Percentiles rank a stretch among this genome's conserved stretches.
These are phyloP conservation scores for Epichloe coenophiala DNA, from an alignment of 2,329 filamentous ascomycete genomes.

Conservation along the genomic window DNA sequence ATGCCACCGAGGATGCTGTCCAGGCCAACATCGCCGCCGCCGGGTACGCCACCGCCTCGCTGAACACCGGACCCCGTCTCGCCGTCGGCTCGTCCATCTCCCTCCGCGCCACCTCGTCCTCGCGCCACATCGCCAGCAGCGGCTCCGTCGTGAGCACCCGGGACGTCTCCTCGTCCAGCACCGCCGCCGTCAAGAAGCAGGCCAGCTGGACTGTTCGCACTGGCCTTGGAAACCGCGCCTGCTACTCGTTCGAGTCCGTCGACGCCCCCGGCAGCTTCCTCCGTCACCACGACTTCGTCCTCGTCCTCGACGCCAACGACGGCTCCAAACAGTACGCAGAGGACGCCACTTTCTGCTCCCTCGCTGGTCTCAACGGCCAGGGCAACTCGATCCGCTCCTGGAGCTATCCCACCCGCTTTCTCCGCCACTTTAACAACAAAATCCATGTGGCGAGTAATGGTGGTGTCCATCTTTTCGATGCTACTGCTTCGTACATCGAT, in stretches of 20 bases:
- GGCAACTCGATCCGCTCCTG: slow-evolving; percentile 42
- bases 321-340: slow-evolving; percentile 42
- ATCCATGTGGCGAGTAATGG: not conserved
- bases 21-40: slow-evolving; percentile 41
- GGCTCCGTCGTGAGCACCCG: slow-evolving; percentile 38
- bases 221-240: slow-evolving; percentile 42
- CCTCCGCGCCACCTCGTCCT: slow-evolving; percentile 38
- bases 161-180: slow-evolving; percentile 37
- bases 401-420: slow-evolving; percentile 47
- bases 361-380: slow-evolving; percentile 34
- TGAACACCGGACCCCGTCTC: slow-evolving; percentile 33
- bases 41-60: slow-evolving; percentile 14
- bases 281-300: slow-evolving; percentile 39
- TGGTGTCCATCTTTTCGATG: not conserved
- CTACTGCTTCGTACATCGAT: not conserved
- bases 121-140: slow-evolving; percentile 40
- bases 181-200: slow-evolving; percentile 32
- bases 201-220: slow-evolving; percentile 40
- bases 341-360: slow-evolving; percentile 50
- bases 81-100: slow-evolving; percentile 37
- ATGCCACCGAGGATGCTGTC: slow-evolving; percentile 42
- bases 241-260: slow-evolving; percentile 46
- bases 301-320: slow-evolving; percentile 37
- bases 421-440: slow-evolving; percentile 34
- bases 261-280: slow-evolving; percentile 47